Evolutionary conservation across 2,329 filamentous ascomycete species (phyloP).

Genomic region (Colletotrichum euphorbiae): DNA sequence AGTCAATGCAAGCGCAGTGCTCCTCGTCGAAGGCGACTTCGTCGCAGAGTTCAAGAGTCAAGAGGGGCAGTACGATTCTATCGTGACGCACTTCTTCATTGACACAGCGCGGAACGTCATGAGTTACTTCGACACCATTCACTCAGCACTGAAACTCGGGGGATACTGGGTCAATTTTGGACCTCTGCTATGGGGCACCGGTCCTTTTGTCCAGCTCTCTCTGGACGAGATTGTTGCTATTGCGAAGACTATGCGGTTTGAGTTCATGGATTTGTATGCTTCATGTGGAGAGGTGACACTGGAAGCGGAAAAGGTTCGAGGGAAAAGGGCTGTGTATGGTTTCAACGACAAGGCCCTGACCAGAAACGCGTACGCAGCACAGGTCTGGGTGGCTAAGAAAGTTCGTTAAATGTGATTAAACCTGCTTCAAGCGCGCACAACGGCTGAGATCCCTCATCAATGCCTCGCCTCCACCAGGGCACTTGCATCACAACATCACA

Average conservation of each 20-base stretch:
- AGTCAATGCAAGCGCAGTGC: slow-evolving; percentile 51
- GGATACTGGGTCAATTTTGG: slow-evolving; percentile 69
- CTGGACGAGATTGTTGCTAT: slow-evolving; percentile 64
- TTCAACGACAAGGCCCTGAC: slow-evolving; percentile 63
- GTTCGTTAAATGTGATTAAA: too few relatives aligned
- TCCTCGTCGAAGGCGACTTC: slow-evolving; percentile 69
- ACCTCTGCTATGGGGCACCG: slow-evolving; percentile 65
- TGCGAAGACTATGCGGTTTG: slow-evolving; percentile 62
- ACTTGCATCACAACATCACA: too few relatives aligned
- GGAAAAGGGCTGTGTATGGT: slow-evolving; percentile 63
- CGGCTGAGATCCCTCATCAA: too few relatives aligned
- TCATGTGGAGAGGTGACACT: slow-evolving; percentile 57
- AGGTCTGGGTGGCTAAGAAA: slow-evolving; percentile 63
- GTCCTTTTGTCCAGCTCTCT: slow-evolving; percentile 65
- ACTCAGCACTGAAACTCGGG: slow-evolving; percentile 57
- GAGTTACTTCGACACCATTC: slow-evolving; percentile 66
- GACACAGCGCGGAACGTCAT: slow-evolving; percentile 69
- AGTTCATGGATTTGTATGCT: slow-evolving; percentile 57
- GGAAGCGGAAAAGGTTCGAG: slow-evolving; percentile 53
- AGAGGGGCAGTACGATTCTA: slow-evolving; percentile 55
- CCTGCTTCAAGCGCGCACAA: too few relatives aligned
- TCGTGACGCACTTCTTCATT: slow-evolving; percentile 71
- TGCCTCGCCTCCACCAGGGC: too few relatives aligned
- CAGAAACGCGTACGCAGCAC: slow-evolving; percentile 65
- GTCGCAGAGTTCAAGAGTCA: slow-evolving; percentile 53